Percentiles rank a stretch among this genome's conserved stretches.
These are phyloP conservation scores for Saccharomycopsis fermentans DNA, from an alignment of 805 yeast genomes.

Conservation along the genomic window DNA sequence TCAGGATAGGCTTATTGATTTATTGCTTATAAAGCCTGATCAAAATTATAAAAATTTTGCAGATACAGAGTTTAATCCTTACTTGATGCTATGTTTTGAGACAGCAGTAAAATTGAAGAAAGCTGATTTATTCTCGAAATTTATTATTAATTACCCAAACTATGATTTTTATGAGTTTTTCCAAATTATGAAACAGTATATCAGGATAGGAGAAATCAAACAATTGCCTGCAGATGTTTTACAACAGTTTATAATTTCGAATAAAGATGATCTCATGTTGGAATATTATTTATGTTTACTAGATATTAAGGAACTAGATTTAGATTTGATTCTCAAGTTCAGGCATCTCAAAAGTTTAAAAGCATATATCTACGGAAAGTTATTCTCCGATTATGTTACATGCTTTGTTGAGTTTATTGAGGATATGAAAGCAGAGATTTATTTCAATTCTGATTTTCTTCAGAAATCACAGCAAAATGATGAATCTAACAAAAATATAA, in stretches of 20 bases:
- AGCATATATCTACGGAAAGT: slow-evolving; percentile 12
- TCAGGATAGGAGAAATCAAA: slow-evolving; percentile 25
- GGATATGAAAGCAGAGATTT: slow-evolving; percentile 9
- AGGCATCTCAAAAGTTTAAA: neutral
- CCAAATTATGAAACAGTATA: slow-evolving; percentile 21
- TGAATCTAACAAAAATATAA: slow-evolving; percentile 21
- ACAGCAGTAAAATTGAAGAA: neutral
- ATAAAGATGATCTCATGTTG: slow-evolving; percentile 31
- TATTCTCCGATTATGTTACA: slow-evolving; percentile 59
- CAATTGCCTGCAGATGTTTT: slow-evolving; percentile 37
- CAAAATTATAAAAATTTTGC: neutral
- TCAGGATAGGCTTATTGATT: neutral
- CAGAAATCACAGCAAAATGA: neutral
- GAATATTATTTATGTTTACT: slow-evolving; percentile 63
- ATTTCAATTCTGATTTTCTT: slow-evolving; percentile 10
- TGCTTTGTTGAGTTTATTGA: slow-evolving; percentile 52
- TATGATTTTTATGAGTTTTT: slow-evolving; percentile 29
- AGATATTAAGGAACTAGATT: slow-evolving; percentile 59
- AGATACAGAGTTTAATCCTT: neutral
- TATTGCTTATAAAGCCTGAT: neutral
- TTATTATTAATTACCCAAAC: slow-evolving; percentile 20
- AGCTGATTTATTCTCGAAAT: neutral
- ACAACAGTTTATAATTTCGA: slow-evolving; percentile 38
- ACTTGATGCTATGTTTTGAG: neutral
- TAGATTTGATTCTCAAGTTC: slow-evolving; percentile 52